Percentiles rank a stretch among this genome's conserved stretches.
Conservation (phyloP, 1,284 basidiomycete species). For the Apiotrichum montevideense region DNA sequence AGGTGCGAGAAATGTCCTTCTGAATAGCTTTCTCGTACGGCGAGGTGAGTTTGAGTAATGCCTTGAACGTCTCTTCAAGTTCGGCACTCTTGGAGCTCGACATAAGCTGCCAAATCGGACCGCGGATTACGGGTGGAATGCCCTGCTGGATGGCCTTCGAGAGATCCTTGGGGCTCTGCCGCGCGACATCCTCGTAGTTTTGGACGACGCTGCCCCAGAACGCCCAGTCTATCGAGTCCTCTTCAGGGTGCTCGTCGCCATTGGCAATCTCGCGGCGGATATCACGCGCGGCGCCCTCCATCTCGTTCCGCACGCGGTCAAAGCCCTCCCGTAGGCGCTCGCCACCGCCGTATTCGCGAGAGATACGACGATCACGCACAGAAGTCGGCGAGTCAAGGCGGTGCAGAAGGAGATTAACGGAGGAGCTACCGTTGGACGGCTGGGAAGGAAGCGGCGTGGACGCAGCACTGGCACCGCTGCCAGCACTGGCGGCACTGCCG, state of each 20-base stretch:
- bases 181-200: slow-evolving; percentile 79
- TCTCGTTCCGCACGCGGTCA: slow-evolving; percentile 40
- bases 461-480: background rate
- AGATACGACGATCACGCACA: slow-evolving; percentile 32
- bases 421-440: slow-evolving; percentile 6
- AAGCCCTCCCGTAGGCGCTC: slow-evolving; percentile 39
- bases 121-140: slow-evolving; percentile 68
- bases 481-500: background rate
- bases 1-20: slow-evolving; percentile 88
- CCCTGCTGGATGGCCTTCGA: slow-evolving; percentile 86
- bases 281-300: slow-evolving; percentile 44
- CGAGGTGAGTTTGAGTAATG: slow-evolving; percentile 73
- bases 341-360: slow-evolving; percentile 31
- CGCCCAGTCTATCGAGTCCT: slow-evolving; percentile 54
- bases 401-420: slow-evolving; percentile 20
- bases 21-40: slow-evolving; percentile 89
- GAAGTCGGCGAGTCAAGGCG: slow-evolving; percentile 31
- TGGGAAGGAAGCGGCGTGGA: background rate
- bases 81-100: slow-evolving; percentile 84
- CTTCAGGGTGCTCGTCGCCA: background rate
- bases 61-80: slow-evolving; percentile 78
- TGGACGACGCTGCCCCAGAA: slow-evolving; percentile 96
- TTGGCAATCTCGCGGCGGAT: slow-evolving; percentile 52
- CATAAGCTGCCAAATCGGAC: slow-evolving; percentile 99
- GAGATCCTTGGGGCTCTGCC: slow-evolving; percentile 68